phyloP scores from a whole-genome alignment of 1,139 yeast genomes.

The Scheffersomyces parashehatae region DNA sequence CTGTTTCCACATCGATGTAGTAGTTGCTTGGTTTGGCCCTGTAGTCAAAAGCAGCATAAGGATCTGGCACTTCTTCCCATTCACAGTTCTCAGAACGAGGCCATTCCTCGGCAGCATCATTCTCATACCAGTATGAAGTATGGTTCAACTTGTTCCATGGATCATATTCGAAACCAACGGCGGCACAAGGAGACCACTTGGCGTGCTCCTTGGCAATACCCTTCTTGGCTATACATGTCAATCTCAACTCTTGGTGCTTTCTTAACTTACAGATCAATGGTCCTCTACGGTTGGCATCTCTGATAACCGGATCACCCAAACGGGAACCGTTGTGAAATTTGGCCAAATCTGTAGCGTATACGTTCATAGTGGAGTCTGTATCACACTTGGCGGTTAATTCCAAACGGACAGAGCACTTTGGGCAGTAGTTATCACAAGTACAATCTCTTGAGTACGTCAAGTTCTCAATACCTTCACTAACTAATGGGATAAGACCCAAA shows the following conservation, averaged over 20 bases:
- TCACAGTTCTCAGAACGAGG: slow-evolving; percentile 85
- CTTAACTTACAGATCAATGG: slow-evolving; percentile 87
- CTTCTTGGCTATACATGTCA: slow-evolving; percentile 93
- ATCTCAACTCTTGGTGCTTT: slow-evolving; percentile 86
- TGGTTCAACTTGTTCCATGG: slow-evolving; percentile 99
- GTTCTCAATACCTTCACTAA: slow-evolving; percentile 79
- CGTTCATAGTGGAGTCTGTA: slow-evolving; percentile 83
- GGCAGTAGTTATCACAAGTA: slow-evolving; percentile 97
- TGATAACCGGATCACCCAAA: slow-evolving; percentile 81
- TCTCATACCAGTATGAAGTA: slow-evolving; percentile 96
- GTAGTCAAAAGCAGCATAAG: slow-evolving; percentile 85
- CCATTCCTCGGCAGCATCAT: slow-evolving; percentile 88
- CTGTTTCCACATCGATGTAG: slow-evolving; percentile 88
- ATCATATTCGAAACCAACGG: slow-evolving; percentile 97
- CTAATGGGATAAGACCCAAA: slow-evolving; percentile 86
- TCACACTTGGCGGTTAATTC: slow-evolving; percentile 87
- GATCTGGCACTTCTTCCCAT: slow-evolving; percentile 94
- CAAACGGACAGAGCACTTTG: slow-evolving; percentile 87
- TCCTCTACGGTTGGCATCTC: slow-evolving; percentile 78
- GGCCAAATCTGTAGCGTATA: slow-evolving; percentile 83
- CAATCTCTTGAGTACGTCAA: slow-evolving; percentile 88
- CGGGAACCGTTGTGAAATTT: slow-evolving; percentile 47
- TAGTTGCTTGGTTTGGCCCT: slow-evolving; percentile 77
- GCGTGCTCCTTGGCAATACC: slow-evolving; percentile 99
- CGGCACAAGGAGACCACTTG: slow-evolving; percentile 96